phyloP scores from a whole-genome alignment of 805 yeast species.

The Lachancea meyersii region DNA sequence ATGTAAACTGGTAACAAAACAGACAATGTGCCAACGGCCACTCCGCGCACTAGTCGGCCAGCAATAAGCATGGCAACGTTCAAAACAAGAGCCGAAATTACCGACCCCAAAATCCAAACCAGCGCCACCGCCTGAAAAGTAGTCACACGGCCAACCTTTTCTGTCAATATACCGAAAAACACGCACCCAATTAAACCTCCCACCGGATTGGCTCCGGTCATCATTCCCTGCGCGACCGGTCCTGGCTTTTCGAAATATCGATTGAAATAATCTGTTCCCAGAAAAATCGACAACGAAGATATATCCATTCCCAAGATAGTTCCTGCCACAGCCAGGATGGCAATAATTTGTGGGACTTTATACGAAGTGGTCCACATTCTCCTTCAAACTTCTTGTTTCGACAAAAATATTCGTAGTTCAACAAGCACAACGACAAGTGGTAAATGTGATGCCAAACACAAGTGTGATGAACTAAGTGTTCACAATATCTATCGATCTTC shows the following conservation, averaged over 20 bases:
- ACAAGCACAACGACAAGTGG: no score
- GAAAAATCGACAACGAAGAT: conserved; percentile 68
- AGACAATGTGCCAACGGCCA: conserved; percentile 50
- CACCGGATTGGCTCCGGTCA: conserved; percentile 69
- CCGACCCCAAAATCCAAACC: conserved; percentile 53
- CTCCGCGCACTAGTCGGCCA: conserved; percentile 47
- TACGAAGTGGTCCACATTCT: conserved; percentile 1
- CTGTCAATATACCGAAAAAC: conserved; percentile 44
- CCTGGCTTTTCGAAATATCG: conserved; percentile 48
- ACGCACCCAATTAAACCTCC: conserved; percentile 63
- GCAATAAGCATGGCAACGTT: conserved; percentile 42
- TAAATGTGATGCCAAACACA: no score
- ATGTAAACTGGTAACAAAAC: conserved; percentile 52
- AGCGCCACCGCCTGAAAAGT: conserved; percentile 47
- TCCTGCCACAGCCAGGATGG: conserved; percentile 60
- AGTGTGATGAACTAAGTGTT: no score
- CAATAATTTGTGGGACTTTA: conserved; percentile 49
- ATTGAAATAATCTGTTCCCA: conserved; percentile 44
- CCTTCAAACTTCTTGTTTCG: neutral
- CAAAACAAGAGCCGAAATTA: conserved; percentile 27
- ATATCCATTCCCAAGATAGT: conserved; percentile 74
- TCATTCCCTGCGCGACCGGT: conserved; percentile 59
- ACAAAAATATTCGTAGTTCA: neutral
- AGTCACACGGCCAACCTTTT: conserved; percentile 50
- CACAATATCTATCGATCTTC: no score